Evolutionary conservation across 2,329 filamentous ascomycete genomes (phyloP), one percentile per base, ranked within the genome.

Genomic region (Ophiosphaerella herpotricha): DNA sequence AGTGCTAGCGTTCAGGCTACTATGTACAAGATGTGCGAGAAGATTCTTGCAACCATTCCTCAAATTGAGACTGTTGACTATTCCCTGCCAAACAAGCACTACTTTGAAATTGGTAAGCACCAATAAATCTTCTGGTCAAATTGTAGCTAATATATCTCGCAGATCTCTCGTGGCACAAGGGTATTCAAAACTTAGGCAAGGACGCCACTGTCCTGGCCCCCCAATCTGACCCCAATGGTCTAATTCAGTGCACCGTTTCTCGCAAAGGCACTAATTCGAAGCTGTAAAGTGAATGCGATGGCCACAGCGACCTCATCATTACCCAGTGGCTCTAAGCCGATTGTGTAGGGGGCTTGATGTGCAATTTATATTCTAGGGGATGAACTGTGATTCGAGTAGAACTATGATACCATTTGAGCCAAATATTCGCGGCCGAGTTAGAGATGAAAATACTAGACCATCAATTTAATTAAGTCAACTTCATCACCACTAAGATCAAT

Each of bases 151-250:
- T 49, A 55, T 46, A 47, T 41, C 11, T 11, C 8, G 4, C 68
- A 93, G 93, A 97, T 71, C 78, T 99, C 69, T 93, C 89, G 77
- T 99, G 94, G 94, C 90, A 96, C 82, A 95, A 97, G 75, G 91
- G 87, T 26, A 74, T 92, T 61, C 90, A 96, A 81, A 99, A 99
- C 78, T 96, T 90, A 0, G 94, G 94, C 75, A 89, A 90, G 75
- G 89, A 99, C 67, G 94, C 94, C 44, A 92, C 97, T 71, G 93
- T 99, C 16, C 97, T 94, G 67, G 92, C 90, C 24, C 94, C 94
- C 3, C 94, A 97, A 75, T 89, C 89, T 9, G 86, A 90, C 58
- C 94, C 94, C 48, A 99, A 97, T 70, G 94, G 94, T 24, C 83
- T 99, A 54, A 99, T 99, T 76, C 89, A 95, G 73, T 96, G 92